Percentiles rank a stretch among this genome's conserved stretches.
phyloP scores from a whole-genome alignment of 2,329 filamentous ascomycete species.

The Colletotrichum cuscutae region DNA sequence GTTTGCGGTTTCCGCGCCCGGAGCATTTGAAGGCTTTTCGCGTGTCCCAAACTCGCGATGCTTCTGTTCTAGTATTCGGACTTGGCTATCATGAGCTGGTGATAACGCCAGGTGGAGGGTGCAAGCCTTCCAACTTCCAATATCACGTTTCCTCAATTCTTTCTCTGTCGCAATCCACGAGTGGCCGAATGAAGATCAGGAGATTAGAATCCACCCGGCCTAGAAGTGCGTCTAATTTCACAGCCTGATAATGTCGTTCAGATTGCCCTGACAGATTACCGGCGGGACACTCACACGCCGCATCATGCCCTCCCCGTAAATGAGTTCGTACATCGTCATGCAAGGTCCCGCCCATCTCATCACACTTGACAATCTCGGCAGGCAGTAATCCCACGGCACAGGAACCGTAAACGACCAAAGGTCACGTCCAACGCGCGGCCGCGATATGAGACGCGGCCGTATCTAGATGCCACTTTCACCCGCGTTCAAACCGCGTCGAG shows the following conservation, averaged over 20 bases:
- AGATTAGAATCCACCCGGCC: neutral
- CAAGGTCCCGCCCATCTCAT: constrained; percentile 1
- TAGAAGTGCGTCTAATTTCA: neutral
- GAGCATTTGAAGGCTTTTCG: neutral
- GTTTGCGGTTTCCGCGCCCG: neutral
- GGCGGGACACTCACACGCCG: neutral
- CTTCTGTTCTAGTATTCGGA: neutral
- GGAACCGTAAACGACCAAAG: neutral
- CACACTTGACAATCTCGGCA: constrained; percentile 31
- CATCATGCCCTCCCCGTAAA: neutral
- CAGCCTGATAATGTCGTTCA: neutral
- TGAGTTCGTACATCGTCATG: neutral
- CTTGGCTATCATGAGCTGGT: neutral
- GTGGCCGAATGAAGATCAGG: neutral
- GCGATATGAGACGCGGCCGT: neutral
- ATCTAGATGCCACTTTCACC: too few relatives aligned
- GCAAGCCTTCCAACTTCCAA: neutral
- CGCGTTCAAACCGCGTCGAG: too few relatives aligned
- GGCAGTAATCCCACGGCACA: too few relatives aligned
- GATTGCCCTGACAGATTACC: neutral
- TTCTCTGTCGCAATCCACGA: neutral
- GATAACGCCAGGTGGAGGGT: neutral
- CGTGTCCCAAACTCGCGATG: neutral
- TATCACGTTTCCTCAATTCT: neutral
- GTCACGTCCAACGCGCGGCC: too few relatives aligned